Conservation (phyloP, 2,329 filamentous ascomycete species). For the Ophiocordyceps australis region DNA sequence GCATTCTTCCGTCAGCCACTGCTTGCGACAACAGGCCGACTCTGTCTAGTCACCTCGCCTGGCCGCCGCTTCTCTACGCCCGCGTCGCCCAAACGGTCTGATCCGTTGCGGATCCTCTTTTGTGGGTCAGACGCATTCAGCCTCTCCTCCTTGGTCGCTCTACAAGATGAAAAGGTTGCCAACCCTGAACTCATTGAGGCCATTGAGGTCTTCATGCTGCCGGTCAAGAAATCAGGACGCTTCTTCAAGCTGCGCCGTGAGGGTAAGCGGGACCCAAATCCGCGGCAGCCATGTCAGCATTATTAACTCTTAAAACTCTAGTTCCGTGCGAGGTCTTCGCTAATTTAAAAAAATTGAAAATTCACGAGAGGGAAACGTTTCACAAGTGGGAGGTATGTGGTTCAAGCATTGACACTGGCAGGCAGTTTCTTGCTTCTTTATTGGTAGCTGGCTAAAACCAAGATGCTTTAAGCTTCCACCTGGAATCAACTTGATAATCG, state of each 20-base stretch:
- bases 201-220: conserved; percentile 72
- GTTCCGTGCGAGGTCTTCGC: conserved; percentile 59
- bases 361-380: conserved; percentile 70
- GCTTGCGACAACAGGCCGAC: no score
- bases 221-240: conserved; percentile 61
- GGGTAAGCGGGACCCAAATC: no score
- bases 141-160: conserved; percentile 52
- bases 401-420: no score
- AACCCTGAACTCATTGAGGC: conserved; percentile 43
- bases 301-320: conserved; percentile 12
- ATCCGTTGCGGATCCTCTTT: conserved; percentile 71
- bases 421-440: no score
- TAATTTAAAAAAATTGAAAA: conserved; percentile 38
- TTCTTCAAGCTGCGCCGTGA: conserved; percentile 49
- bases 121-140: conserved; percentile 91
- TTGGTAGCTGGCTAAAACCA: conserved; percentile 1
- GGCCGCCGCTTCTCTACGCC: no score
- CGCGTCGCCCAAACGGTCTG: conserved; percentile 11
- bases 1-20: no score
- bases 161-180: conserved; percentile 39
- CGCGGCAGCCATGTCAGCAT: no score
- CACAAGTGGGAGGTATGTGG: conserved; percentile 60
- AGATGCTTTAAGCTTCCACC: conserved; percentile 29
- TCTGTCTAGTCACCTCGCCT: no score
- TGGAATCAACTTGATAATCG: conserved; percentile 61